Base-by-base conservation (phyloP, 805 yeast genomes). In the Teunomyces panamensis region DNA sequence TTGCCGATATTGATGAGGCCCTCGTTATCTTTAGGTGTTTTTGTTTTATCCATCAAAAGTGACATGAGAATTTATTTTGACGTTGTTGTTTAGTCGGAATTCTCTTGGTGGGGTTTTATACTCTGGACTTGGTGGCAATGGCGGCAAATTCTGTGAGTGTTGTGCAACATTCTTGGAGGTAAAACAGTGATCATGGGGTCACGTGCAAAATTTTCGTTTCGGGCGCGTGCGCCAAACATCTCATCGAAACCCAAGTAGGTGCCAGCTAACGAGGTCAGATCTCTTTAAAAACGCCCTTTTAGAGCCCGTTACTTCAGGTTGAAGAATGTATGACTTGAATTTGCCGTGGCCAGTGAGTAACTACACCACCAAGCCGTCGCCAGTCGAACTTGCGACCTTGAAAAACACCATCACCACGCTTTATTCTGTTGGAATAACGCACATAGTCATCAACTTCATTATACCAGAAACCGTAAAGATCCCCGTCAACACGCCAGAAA, bases 361-460 rank as follows among this genome's bases (percentile, higher is more conserved):
- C 44, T 86, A 78, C 58, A 50, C 58, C 2, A 56, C 68, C 5
- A 65, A 67, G 28, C 78, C 82, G 3, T 60, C 77, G 0, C 53
- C 61, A 3, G 54, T 58, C 9, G 80, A 83, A 46, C 56, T 84
- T 2, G 57, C 56, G 0, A 67, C 65, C 17, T 58, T 86, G 39
- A 77, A 77, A 52, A 71, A 75, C 37, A 75, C 80, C 3, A 62
- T 87, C 7, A 61, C 75, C 5, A 81, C 84, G 14, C 65, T 82
- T 16, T 78, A 80, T 52, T 66, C 75, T 24, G 61, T 86, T 5
- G 94, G 92, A 9, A 89, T 89, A 60, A 79, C 87, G 0, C 86
- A 84, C 54, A 74, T 88, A 3, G 97, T 92, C 2, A 66, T 91
- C 44, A 90, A 89, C 63, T 83, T 83, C 57, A 75, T 74, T 2